Evolutionary conservation across 345 rosid genomes (phyloP).

Genomic region (Eucalyptus virginea): DNA sequence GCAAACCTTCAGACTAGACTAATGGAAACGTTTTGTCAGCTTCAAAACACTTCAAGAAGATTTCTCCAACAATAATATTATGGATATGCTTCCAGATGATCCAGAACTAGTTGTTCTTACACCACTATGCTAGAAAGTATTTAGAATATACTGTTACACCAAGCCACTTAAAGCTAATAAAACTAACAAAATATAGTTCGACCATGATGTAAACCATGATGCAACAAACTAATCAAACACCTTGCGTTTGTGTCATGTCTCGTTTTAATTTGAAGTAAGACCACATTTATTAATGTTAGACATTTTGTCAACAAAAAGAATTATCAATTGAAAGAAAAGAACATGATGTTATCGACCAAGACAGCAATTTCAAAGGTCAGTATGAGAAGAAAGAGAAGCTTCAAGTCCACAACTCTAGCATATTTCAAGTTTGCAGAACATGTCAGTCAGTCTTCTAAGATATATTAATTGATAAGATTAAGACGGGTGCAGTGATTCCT

Average conservation of each 20-base stretch:
- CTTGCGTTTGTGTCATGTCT: background rate
- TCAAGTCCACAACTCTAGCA: constrained; percentile 62
- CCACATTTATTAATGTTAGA: background rate
- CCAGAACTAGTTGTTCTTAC: background rate
- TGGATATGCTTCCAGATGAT: background rate
- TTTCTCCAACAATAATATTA: too few species aligned
- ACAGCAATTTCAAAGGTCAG: constrained; percentile 61
- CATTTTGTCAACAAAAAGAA: background rate
- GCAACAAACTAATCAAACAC: background rate
- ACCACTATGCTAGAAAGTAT: background rate
- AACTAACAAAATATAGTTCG: background rate
- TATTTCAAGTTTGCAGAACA: background rate
- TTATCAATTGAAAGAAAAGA: background rate
- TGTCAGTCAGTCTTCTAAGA: background rate
- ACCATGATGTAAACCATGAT: background rate
- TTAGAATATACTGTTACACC: background rate
- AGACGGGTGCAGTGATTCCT: background rate
- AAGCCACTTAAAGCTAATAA: background rate
- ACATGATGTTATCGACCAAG: constrained; percentile 87
- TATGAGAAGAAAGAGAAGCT: constrained; percentile 71
- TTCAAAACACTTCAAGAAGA: too few species aligned
- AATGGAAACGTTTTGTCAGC: too few species aligned
- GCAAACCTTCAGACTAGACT: too few species aligned
- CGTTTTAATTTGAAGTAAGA: background rate
- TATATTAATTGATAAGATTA: background rate